Evolutionary conservation across 108 stramenopile genomes (phyloP).

Genomic region (Aureococcus anophagefferens): DNA sequence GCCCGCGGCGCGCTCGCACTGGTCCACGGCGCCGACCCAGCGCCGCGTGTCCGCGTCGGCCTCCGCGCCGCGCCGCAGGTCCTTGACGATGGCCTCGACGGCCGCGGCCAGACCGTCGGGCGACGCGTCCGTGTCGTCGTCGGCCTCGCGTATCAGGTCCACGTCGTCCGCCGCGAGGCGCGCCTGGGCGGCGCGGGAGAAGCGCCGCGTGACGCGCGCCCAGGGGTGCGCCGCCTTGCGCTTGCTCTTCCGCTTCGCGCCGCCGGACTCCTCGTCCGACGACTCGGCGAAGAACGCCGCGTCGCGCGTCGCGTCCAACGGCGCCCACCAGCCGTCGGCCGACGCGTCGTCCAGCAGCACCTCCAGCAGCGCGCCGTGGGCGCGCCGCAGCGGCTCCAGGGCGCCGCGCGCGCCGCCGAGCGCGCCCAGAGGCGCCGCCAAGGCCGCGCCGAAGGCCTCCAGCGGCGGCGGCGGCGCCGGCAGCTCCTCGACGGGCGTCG

Average conservation of each 20-base stretch:
- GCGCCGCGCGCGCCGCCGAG: neutral
- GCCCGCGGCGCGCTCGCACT: too few species aligned
- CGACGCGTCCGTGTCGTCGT: too few species aligned
- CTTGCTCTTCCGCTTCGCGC: neutral
- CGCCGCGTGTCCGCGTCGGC: too few species aligned
- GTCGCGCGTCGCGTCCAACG: neutral
- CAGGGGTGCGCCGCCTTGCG: neutral
- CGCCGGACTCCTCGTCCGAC: neutral
- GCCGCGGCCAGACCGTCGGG: too few species aligned
- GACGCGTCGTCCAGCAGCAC: neutral
- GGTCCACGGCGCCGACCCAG: too few species aligned
- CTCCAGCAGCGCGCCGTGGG: neutral
- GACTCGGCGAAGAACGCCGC: neutral
- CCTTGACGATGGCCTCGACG: too few species aligned
- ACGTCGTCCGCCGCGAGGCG: neutral
- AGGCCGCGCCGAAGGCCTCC: neutral
- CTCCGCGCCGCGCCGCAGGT: too few species aligned
- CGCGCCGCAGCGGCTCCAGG: neutral
- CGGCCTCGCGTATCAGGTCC: too few species aligned
- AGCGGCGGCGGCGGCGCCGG: neutral
- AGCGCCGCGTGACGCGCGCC: neutral
- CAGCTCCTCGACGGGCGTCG: too few species aligned
- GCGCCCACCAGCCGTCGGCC: neutral
- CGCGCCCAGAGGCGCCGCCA: neutral
- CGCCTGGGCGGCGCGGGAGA: neutral